Conservation (phyloP, 2,329 filamentous ascomycete genomes). For the Alternaria dauci region DNA sequence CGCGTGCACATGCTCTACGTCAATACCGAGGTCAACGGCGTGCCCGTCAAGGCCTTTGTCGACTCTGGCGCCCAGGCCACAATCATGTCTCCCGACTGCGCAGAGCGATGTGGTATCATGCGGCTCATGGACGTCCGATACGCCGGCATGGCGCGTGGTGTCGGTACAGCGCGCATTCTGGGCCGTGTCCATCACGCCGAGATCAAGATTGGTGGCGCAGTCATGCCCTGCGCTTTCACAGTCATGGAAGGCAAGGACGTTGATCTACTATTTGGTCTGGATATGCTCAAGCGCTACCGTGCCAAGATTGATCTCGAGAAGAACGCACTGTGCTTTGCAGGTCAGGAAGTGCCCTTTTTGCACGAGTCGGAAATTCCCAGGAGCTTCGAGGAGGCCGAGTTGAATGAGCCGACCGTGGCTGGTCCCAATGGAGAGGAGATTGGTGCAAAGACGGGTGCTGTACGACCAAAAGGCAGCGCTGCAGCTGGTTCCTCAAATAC, state of each 20-base stretch:
- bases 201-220: constrained; percentile 88
- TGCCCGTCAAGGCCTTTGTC: constrained; percentile 93
- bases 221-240: constrained; percentile 93
- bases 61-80: constrained; percentile 98
- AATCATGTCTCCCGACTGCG: constrained; percentile 96
- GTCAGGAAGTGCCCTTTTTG: constrained; percentile 86
- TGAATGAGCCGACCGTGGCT: constrained; percentile 81
- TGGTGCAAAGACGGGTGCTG: constrained; percentile 81
- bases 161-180: constrained; percentile 92
- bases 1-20: constrained; percentile 97
- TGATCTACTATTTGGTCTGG: constrained; percentile 88
- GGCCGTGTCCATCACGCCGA: constrained; percentile 94
- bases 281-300: constrained; percentile 97
- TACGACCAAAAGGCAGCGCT: constrained; percentile 62
- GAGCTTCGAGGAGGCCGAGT: constrained; percentile 72
- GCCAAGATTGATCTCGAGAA: constrained; percentile 87
- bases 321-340: constrained; percentile 87
- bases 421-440: constrained; percentile 91
- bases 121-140: constrained; percentile 92
- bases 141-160: constrained; percentile 88
- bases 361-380: constrained; percentile 96
- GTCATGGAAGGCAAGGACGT: constrained; percentile 99
- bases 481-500: constrained; percentile 36
- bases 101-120: constrained; percentile 94
- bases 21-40: constrained; percentile 91